These are phyloP conservation scores for Maudiozyma serrabonitensis DNA, from an alignment of 805 yeast genomes.

Conservation along the genomic window DNA sequence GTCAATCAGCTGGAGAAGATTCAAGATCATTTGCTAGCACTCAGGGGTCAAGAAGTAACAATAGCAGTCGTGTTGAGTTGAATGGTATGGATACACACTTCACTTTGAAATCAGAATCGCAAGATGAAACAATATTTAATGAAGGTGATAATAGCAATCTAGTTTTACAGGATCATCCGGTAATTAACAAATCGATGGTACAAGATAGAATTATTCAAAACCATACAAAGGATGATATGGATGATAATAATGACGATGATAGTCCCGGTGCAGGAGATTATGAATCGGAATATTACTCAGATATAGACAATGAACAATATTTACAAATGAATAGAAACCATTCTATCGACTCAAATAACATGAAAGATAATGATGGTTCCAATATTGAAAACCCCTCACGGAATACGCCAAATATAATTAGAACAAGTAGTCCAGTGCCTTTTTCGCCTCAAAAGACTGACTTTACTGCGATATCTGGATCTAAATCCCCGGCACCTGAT, in stretches of 20 bases:
- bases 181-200: too few relatives aligned
- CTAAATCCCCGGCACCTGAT: neutral
- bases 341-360: too few relatives aligned
- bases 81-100: neutral
- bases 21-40: neutral
- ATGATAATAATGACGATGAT: neutral
- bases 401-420: neutral
- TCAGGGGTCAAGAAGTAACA: neutral
- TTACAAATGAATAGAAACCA: too few relatives aligned
- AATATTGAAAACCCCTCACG: too few relatives aligned
- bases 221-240: neutral
- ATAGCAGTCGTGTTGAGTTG: neutral
- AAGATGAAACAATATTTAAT: neutral
- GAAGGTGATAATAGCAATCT: too few relatives aligned
- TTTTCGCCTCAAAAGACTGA: neutral
- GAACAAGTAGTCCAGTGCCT: neutral
- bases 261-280: neutral
- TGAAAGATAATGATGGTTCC: too few relatives aligned
- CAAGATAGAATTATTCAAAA: too few relatives aligned
- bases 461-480: too few relatives aligned
- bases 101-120: neutral
- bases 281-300: neutral
- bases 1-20: neutral
- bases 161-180: too few relatives aligned
- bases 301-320: neutral